Conservation (phyloP, 2,329 filamentous ascomycete species). For the Aspergillus flavus region DNA sequence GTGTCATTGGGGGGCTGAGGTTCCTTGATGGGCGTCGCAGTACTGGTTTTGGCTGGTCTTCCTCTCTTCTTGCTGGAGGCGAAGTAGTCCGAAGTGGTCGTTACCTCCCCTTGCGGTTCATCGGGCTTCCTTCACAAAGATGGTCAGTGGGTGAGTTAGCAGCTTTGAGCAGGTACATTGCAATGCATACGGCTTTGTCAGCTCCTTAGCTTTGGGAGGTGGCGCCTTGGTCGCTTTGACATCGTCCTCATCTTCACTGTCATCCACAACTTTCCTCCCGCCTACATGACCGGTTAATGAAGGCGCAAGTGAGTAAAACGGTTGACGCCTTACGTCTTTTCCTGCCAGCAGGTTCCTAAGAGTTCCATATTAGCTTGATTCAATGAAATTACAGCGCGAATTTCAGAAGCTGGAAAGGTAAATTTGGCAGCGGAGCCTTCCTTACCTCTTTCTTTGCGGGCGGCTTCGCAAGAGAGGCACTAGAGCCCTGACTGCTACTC, state of each 20-base stretch:
- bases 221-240: constrained; percentile 39
- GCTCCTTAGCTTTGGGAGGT: constrained; percentile 42
- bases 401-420: not conserved
- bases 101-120: constrained; percentile 57
- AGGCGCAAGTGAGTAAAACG: not conserved
- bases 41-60: constrained; percentile 40
- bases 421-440: constrained; percentile 6
- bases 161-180: not conserved
- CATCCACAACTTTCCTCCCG: constrained; percentile 72
- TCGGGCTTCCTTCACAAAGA: constrained; percentile 48
- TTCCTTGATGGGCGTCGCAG: constrained; percentile 23
- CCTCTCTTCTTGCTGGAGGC: constrained; percentile 60
- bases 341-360: constrained; percentile 23
- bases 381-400: not conserved
- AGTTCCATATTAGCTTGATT: not conserved
- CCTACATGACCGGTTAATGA: constrained; percentile 30
- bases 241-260: constrained; percentile 77
- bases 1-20: constrained; percentile 19
- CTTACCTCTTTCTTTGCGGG: constrained; percentile 48
- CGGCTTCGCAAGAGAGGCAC: constrained; percentile 50
- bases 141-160: constrained; percentile 1
- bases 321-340: constrained; percentile 37
- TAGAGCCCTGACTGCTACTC: constrained; percentile 51
- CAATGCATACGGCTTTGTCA: constrained; percentile 52
- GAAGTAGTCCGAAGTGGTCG: constrained; percentile 66